Percentiles rank a stretch among this genome's conserved stretches.
Evolutionary conservation across 2,329 filamentous ascomycete genomes (phyloP).

Genomic region (Sclerotiophoma versabilis): DNA sequence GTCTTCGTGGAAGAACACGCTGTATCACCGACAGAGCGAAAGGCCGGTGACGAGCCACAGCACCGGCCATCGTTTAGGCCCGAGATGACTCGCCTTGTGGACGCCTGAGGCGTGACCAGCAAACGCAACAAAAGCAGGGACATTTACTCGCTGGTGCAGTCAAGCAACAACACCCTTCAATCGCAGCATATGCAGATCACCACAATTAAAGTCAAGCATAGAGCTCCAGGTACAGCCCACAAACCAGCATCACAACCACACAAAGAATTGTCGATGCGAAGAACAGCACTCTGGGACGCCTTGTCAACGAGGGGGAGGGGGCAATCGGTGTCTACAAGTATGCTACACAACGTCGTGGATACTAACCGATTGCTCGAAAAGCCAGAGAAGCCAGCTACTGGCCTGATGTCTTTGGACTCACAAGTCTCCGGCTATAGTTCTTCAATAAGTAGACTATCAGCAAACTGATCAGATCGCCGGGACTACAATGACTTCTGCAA

Average conservation of each 20-base stretch:
- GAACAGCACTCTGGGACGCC: background rate
- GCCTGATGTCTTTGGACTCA: too few species aligned
- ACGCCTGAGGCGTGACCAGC: conserved; percentile 1
- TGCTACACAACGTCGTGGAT: background rate
- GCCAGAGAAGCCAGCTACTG: too few species aligned
- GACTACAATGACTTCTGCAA: too few species aligned
- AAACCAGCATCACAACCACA: background rate
- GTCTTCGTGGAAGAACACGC: background rate
- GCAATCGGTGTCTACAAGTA: too few species aligned
- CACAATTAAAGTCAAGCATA: background rate
- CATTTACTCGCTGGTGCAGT: background rate
- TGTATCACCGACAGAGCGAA: background rate
- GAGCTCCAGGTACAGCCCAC: background rate
- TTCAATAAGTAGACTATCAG: too few species aligned
- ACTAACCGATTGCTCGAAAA: too few species aligned
- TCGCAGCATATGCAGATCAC: background rate
- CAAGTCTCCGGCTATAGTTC: too few species aligned
- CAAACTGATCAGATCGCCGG: too few species aligned
- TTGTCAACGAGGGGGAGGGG: background rate
- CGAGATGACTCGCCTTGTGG: background rate
- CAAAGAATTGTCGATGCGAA: background rate
- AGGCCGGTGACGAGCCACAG: conserved; percentile 10
- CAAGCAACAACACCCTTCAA: background rate
- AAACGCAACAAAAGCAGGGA: background rate
- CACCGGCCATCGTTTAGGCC: background rate